Evolutionary conservation across 306 rosid genomes (phyloP).

Genomic region (Medicago lupulina): DNA sequence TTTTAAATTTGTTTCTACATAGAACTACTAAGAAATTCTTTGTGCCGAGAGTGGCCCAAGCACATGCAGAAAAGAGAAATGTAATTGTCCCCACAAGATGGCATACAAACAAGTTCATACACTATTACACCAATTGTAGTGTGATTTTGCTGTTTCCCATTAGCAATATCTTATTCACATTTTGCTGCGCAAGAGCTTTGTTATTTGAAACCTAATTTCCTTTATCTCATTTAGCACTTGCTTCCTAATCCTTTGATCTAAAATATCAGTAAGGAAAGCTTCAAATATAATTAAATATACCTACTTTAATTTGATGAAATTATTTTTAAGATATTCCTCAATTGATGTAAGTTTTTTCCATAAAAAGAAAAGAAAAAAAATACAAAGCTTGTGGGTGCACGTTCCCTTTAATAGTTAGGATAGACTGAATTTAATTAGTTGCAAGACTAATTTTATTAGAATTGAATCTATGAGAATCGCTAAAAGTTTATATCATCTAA

Average conservation of each 20-base stretch:
- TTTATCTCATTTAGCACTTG: too few species aligned
- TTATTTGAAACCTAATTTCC: too few species aligned
- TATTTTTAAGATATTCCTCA: too few species aligned
- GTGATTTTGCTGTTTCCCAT: slow-evolving; percentile 32
- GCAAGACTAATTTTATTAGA: too few species aligned
- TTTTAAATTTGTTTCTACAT: not conserved
- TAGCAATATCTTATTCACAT: slow-evolving; percentile 3
- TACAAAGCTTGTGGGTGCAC: too few species aligned
- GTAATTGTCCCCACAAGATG: slow-evolving; percentile 15
- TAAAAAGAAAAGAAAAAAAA: too few species aligned
- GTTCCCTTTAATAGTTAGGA: too few species aligned
- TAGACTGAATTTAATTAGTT: too few species aligned
- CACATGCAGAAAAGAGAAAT: slow-evolving; percentile 14
- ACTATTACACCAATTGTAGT: not conserved
- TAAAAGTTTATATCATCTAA: too few species aligned
- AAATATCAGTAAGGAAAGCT: not conserved
- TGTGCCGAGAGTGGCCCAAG: slow-evolving; percentile 24
- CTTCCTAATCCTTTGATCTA: not conserved
- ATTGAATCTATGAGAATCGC: too few species aligned
- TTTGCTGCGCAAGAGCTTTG: not conserved
- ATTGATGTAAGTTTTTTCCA: too few species aligned
- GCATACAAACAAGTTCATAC: slow-evolving; percentile 25
- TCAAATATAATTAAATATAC: not conserved
- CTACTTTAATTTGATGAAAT: too few species aligned
- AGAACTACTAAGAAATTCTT: not conserved